These are phyloP conservation scores for Suillus subaureus DNA, from an alignment of 768 basidiomycete genomes.

Conservation along the genomic window DNA sequence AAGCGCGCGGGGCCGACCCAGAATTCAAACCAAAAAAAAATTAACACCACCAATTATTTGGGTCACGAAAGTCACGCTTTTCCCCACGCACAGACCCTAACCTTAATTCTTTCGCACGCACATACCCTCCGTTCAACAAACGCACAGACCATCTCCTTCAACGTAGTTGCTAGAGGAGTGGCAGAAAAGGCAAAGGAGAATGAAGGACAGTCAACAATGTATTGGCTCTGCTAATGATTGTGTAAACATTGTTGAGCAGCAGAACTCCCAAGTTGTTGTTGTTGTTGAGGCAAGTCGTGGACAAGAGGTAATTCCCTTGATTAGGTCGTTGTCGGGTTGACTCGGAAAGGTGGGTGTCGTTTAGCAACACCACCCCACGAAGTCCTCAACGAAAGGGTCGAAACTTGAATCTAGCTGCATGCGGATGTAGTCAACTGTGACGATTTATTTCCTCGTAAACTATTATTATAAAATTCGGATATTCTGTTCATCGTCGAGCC, in stretches of 20 bases:
- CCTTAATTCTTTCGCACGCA: conserved; percentile 38
- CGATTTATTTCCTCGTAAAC: conserved; percentile 3
- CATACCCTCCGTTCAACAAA: conserved; percentile 23
- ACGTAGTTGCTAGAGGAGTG: neutral
- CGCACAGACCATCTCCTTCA: conserved; percentile 5
- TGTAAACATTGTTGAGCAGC: neutral
- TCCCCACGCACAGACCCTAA: conserved; percentile 52
- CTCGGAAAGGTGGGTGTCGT: conserved; percentile 1
- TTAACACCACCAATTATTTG: conserved; percentile 43
- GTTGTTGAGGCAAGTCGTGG: neutral
- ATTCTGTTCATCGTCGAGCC: neutral
- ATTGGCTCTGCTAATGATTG: neutral
- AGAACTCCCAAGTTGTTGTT: neutral
- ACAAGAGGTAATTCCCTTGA: conserved; percentile 4
- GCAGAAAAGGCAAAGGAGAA: neutral
- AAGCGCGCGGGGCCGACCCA: conserved; percentile 47
- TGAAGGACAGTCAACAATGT: neutral
- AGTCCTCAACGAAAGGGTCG: neutral
- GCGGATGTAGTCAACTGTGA: neutral
- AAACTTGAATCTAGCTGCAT: conserved; percentile 3
- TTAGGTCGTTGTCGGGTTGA: neutral
- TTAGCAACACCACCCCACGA: conserved; percentile 5
- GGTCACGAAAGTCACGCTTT: conserved; percentile 33
- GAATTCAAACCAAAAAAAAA: conserved; percentile 40
- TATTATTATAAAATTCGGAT: neutral